Percentiles rank a stretch among this genome's conserved stretches.
Evolutionary conservation across 371 early-diverging fungal genomes (phyloP).

Genomic region (Cokeromyces recurvatus): DNA sequence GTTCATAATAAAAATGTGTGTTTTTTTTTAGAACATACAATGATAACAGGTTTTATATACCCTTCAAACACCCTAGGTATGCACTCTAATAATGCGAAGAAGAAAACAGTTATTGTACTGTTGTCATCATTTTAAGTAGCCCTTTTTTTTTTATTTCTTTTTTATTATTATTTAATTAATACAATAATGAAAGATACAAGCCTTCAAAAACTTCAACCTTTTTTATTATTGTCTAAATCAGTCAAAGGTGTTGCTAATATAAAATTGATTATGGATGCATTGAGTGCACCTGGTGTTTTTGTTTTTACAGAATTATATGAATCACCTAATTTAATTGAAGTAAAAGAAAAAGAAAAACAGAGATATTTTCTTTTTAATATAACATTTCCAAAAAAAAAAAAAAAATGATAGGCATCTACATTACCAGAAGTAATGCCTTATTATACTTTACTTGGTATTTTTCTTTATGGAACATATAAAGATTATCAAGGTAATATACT

Average conservation of each 20-base stretch:
- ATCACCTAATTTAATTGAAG: conserved; percentile 67
- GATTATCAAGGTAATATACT: conserved; percentile 67
- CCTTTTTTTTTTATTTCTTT: too few relatives aligned
- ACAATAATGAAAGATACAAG: too few relatives aligned
- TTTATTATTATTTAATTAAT: too few relatives aligned
- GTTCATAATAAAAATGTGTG: too few relatives aligned
- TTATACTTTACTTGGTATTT: conserved; percentile 59
- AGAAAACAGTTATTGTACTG: too few relatives aligned
- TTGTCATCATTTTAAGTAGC: too few relatives aligned
- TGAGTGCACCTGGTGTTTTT: conserved; percentile 72
- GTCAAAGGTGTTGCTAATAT: conserved; percentile 72
- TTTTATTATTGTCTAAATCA: conserved; percentile 70
- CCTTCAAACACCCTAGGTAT: too few relatives aligned
- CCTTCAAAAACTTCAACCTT: conserved; percentile 64
- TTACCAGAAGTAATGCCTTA: conserved; percentile 57
- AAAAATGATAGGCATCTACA: conserved; percentile 46
- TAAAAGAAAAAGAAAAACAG: conserved; percentile 19
- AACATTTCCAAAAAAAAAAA: not conserved
- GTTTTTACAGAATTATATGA: conserved; percentile 79
- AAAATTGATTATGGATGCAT: conserved; percentile 70
- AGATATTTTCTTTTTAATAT: not conserved
- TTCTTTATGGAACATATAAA: conserved; percentile 74
- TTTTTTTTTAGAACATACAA: too few relatives aligned
- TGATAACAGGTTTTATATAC: too few relatives aligned
- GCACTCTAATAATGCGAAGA: too few relatives aligned